A percentile compares a stretch with the other conserved stretches of the same genome.
phyloP scores from a whole-genome alignment of 2,329 filamentous ascomycete species.

The Colletotrichum musae region DNA sequence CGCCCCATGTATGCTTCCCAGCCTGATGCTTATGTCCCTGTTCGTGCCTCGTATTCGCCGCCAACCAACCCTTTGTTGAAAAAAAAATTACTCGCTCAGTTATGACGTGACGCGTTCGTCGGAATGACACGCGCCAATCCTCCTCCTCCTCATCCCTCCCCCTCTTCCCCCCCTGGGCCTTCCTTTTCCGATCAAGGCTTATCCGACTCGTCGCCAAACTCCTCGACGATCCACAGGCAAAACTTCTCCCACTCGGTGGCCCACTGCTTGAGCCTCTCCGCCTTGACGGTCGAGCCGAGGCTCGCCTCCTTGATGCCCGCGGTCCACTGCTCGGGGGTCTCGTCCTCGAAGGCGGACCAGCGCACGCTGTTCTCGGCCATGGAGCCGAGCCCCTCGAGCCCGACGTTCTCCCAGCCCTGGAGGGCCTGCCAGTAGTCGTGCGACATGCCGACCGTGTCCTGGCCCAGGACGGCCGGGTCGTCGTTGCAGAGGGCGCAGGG shows the following conservation, averaged over 20 bases:
- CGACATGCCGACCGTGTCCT: conserved; percentile 81
- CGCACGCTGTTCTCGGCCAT: conserved; percentile 88
- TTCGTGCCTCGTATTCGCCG: background rate
- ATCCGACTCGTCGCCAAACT: conserved; percentile 74
- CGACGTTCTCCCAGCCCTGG: conserved; percentile 87
- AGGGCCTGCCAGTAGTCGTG: conserved; percentile 91
- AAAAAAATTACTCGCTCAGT: background rate
- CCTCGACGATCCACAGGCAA: conserved; percentile 84
- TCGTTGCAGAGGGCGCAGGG: conserved; percentile 84
- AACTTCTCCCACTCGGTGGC: conserved; percentile 83
- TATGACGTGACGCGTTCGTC: conserved; percentile 3
- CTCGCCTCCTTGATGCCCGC: conserved; percentile 79
- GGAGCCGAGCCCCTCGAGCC: conserved; percentile 81
- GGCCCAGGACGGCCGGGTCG: conserved; percentile 84
- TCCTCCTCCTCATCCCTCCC: too few relatives aligned
- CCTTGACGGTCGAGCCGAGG: conserved; percentile 76
- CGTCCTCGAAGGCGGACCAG: conserved; percentile 87
- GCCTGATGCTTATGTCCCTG: background rate
- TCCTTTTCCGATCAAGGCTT: conserved; percentile 42
- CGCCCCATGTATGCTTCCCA: conserved; percentile 1
- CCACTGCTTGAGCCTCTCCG: conserved; percentile 80
- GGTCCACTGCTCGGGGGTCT: conserved; percentile 75
- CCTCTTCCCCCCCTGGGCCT: too few relatives aligned
- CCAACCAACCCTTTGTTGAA: background rate
- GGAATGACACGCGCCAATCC: too few relatives aligned